Evolutionary conservation across 306 rosid species (phyloP).

Genomic region (Gastrolobium villosum): DNA sequence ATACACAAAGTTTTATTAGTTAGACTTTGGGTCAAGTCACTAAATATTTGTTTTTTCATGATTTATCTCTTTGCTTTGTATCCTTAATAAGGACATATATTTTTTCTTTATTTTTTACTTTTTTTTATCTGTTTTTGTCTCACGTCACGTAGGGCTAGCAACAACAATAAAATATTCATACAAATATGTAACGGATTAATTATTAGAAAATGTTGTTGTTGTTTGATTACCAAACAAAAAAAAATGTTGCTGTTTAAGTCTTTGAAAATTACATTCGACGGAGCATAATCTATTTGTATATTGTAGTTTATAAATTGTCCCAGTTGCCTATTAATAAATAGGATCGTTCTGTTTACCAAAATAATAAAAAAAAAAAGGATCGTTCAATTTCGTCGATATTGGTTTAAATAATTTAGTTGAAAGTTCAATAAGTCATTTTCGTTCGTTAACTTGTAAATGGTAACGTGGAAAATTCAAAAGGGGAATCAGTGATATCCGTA

Average conservation of each 20-base stretch:
- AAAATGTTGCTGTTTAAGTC: background rate
- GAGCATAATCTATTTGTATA: background rate
- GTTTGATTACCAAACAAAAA: too few relatives aligned
- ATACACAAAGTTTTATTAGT: too few relatives aligned
- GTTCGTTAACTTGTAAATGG: background rate
- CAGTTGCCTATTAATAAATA: background rate
- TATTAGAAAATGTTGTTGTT: background rate
- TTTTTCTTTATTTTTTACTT: background rate
- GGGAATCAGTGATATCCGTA: background rate
- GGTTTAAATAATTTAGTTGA: background rate
- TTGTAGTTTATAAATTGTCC: background rate
- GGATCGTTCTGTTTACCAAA: too few relatives aligned
- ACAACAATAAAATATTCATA: background rate
- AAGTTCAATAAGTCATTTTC: slow-evolving; percentile 8
- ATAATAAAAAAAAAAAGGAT: too few relatives aligned
- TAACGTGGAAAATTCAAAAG: slow-evolving; percentile 6
- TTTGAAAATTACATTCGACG: background rate
- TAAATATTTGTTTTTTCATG: too few relatives aligned
- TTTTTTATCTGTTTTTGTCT: too few relatives aligned
- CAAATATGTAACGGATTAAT: background rate
- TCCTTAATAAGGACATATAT: too few relatives aligned
- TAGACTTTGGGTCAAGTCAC: too few relatives aligned
- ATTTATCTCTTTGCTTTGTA: too few relatives aligned
- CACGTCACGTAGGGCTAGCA: background rate
- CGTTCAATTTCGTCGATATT: background rate